phyloP scores from a whole-genome alignment of 352 stramenopile species.

The Blastocystis sp. region DNA sequence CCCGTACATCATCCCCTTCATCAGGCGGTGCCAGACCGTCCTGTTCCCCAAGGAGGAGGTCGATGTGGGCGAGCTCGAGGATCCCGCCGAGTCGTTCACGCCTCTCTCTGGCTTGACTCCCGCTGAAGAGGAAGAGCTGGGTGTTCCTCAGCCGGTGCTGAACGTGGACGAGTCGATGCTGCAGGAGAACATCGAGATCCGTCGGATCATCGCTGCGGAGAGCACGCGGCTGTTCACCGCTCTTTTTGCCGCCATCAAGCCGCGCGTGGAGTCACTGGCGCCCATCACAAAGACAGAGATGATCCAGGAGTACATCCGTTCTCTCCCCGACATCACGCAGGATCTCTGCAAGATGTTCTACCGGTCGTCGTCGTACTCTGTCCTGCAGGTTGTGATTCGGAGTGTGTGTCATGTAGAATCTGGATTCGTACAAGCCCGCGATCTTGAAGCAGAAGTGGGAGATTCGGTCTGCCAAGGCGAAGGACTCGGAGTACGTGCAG shows the following conservation, averaged over 20 bases:
- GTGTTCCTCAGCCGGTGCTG: slow-evolving; percentile 11
- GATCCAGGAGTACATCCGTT: background rate
- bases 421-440: background rate
- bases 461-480: slow-evolving; percentile 13
- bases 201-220: slow-evolving; percentile 26
- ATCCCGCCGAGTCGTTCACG: background rate
- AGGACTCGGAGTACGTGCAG: slow-evolving; percentile 4
- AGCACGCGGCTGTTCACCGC: slow-evolving; percentile 48
- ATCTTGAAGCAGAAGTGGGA: slow-evolving; percentile 59
- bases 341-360: slow-evolving; percentile 58
- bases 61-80: background rate
- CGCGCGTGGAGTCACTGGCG: background rate
- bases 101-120: background rate
- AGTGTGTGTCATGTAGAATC: background rate
- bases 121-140: background rate
- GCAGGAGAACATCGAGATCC: slow-evolving; percentile 16
- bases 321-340: slow-evolving; percentile 31
- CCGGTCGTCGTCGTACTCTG: slow-evolving; percentile 5
- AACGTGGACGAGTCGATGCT: slow-evolving; percentile 35
- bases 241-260: slow-evolving; percentile 12
- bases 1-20: slow-evolving; percentile 49
- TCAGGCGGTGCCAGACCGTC: background rate
- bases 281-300: background rate
- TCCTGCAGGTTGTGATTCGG: background rate
- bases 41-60: slow-evolving; percentile 2